phyloP scores from a whole-genome alignment of 1,284 basidiomycete genomes.

The Ustilago sp. region DNA sequence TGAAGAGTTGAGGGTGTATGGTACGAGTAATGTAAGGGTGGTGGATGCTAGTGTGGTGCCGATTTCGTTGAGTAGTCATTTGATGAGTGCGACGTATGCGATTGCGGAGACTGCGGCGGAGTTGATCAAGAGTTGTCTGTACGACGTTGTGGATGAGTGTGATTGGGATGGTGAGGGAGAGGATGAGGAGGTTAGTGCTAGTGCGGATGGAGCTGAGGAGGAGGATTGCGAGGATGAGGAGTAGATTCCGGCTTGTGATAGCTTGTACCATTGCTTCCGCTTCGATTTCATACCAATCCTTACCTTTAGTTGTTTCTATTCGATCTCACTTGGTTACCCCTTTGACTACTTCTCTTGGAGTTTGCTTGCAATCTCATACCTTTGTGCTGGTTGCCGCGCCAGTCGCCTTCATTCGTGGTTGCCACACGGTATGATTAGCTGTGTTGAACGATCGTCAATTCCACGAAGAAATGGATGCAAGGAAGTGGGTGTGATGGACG shows the following conservation, averaged over 20 bases:
- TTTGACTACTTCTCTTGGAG: not conserved
- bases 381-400: constrained; percentile 1
- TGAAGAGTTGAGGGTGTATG: constrained; percentile 76
- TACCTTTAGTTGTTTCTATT: not conserved
- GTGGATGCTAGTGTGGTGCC: constrained; percentile 70
- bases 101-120: constrained; percentile 70
- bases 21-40: constrained; percentile 75
- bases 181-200: not conserved
- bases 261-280: not conserved
- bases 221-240: constrained; percentile 29
- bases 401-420: not conserved
- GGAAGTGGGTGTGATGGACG: not conserved
- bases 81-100: constrained; percentile 70
- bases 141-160: constrained; percentile 43
- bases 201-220: not conserved
- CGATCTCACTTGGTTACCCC: not conserved
- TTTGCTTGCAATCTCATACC: not conserved
- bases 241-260: not conserved
- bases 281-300: not conserved
- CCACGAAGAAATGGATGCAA: not conserved
- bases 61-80: constrained; percentile 72
- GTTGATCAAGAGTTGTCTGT: constrained; percentile 48
- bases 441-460: not conserved
- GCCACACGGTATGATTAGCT: not conserved
- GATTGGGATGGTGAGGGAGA: constrained; percentile 34